These are phyloP conservation scores for Seiridium cupressi DNA, from an alignment of 2,329 filamentous ascomycete genomes.

Conservation along the genomic window DNA sequence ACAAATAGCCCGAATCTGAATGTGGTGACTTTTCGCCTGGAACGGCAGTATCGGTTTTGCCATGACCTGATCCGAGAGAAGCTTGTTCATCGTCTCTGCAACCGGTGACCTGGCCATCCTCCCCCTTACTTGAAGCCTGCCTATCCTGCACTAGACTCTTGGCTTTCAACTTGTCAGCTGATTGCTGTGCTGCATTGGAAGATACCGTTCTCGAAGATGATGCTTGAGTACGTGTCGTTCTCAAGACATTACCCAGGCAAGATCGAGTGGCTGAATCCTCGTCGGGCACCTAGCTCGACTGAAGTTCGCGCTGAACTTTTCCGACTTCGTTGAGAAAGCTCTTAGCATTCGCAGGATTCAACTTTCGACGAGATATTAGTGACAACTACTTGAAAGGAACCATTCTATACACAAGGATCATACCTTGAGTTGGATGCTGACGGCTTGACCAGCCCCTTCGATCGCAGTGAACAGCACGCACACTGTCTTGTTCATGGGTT, in stretches of 20 bases:
- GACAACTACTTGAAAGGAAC: background rate
- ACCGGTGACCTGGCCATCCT: background rate
- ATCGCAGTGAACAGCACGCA: slow-evolving; percentile 66
- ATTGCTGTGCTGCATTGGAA: background rate
- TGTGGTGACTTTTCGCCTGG: background rate
- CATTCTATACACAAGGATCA: slow-evolving; percentile 17
- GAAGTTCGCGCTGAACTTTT: slow-evolving; percentile 50
- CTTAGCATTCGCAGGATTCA: slow-evolving; percentile 53
- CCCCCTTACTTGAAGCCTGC: background rate
- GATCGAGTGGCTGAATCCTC: slow-evolving; percentile 3
- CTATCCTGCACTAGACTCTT: background rate
- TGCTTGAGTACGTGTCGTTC: background rate
- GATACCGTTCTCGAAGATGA: background rate
- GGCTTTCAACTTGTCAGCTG: background rate
- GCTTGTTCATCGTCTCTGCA: background rate
- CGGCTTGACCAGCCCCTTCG: slow-evolving; percentile 53
- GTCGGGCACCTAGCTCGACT: slow-evolving; percentile 27
- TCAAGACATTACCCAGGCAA: background rate
- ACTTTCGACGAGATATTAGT: slow-evolving; percentile 30
- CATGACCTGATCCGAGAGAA: background rate
- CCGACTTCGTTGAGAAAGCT: slow-evolving; percentile 48
- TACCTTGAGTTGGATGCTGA: slow-evolving; percentile 63
- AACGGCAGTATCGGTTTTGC: background rate
- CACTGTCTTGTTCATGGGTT: slow-evolving; percentile 69
- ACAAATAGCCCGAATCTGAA: background rate